Evolutionary conservation across 108 stramenopile species (phyloP).

Genomic region (Nannochloropsis salina): DNA sequence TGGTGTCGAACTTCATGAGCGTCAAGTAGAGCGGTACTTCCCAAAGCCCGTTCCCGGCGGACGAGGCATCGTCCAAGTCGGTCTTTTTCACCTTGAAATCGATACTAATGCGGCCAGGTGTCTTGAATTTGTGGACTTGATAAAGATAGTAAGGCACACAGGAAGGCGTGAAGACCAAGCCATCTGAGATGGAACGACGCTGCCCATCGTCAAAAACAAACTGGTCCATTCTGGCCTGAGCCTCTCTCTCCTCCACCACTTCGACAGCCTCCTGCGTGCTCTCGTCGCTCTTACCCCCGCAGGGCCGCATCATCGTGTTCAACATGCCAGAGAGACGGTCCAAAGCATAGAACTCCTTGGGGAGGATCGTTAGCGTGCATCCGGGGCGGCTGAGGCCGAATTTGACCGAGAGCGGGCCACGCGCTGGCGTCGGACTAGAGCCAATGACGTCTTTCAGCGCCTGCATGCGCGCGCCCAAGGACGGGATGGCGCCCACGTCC

Average conservation of each 20-base stretch:
- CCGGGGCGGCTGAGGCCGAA: background rate
- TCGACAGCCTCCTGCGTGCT: background rate
- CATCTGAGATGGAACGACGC: constrained; percentile 25
- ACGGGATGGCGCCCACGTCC: constrained; percentile 26
- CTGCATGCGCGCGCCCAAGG: constrained; percentile 20
- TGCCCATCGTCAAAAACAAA: background rate
- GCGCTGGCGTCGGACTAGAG: background rate
- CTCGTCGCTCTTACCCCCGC: background rate
- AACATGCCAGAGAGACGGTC: background rate
- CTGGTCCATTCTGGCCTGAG: background rate
- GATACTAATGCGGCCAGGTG: constrained; percentile 15
- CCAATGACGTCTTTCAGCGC: background rate
- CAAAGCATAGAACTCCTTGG: background rate
- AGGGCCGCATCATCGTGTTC: background rate
- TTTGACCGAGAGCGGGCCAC: background rate
- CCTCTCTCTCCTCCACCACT: background rate
- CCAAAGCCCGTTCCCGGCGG: background rate
- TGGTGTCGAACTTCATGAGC: background rate
- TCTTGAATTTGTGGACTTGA: constrained; percentile 31
- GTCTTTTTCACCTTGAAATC: constrained; percentile 18
- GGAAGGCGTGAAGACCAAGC: constrained; percentile 27
- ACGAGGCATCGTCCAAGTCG: background rate
- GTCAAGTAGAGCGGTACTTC: background rate
- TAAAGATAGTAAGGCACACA: constrained; percentile 23
- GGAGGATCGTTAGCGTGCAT: background rate